phyloP scores from a whole-genome alignment of 129 eudicot species.

The Helichrysum umbraculigerum region DNA sequence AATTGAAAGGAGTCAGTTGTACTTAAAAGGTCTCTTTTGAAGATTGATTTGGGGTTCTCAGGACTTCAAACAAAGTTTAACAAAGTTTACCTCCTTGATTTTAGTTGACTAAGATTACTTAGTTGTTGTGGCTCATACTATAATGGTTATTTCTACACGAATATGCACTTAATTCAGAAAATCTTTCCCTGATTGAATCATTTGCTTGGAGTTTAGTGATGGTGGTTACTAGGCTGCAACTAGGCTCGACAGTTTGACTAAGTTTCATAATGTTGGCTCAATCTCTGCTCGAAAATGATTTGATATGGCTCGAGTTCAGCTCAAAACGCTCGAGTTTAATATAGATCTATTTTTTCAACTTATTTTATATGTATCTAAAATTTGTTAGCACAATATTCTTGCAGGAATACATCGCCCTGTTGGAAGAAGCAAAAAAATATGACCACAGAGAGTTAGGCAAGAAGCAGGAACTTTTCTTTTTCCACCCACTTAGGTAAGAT shows the following conservation, averaged over 20 bases:
- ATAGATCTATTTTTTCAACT: neutral
- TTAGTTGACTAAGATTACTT: neutral
- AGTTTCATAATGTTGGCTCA: no score
- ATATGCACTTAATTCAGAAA: neutral
- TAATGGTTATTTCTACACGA: neutral
- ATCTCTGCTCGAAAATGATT: no score
- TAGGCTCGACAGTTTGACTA: neutral
- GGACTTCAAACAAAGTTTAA: no score
- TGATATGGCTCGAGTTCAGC: no score
- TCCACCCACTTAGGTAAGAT: conserved; percentile 80
- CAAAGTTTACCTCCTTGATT: neutral
- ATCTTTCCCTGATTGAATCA: neutral
- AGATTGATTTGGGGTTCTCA: no score
- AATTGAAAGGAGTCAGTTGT: neutral
- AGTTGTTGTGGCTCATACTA: neutral
- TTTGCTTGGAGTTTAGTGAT: neutral
- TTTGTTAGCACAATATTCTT: neutral
- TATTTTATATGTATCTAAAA: no score
- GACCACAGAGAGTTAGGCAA: conserved; percentile 82
- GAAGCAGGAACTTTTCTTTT: conserved; percentile 95
- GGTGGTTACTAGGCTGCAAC: neutral
- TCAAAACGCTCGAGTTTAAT: no score
- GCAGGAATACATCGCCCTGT: conserved; percentile 72
- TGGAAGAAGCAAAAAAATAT: conserved; percentile 96
- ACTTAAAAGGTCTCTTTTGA: no score